Percentiles rank a stretch among this genome's conserved stretches.
Conservation (phyloP, 1,139 yeast species). For the Debaryomyces coudertii region DNA sequence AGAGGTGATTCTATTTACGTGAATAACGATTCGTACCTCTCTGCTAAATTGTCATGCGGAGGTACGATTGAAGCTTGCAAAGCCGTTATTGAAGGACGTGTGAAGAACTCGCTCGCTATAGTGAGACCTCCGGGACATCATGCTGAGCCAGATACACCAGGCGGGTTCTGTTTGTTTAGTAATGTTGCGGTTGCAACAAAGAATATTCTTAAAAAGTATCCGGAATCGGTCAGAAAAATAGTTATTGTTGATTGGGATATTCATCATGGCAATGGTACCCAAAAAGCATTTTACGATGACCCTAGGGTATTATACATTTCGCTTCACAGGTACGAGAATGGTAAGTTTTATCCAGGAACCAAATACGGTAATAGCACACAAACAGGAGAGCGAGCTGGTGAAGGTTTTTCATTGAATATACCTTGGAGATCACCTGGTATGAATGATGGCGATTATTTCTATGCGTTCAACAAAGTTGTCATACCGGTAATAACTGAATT, state of each 20-base stretch:
- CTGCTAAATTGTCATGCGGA: slow-evolving; percentile 94
- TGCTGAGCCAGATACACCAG: slow-evolving; percentile 96
- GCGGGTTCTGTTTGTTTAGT: slow-evolving; percentile 94
- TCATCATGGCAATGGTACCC: slow-evolving; percentile 98
- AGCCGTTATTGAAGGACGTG: slow-evolving; percentile 92
- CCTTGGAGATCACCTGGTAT: slow-evolving; percentile 96
- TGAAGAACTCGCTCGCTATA: slow-evolving; percentile 89
- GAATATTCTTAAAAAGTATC: slow-evolving; percentile 76
- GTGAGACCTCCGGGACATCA: slow-evolving; percentile 99
- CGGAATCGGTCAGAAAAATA: slow-evolving; percentile 84
- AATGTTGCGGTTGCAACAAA: slow-evolving; percentile 98
- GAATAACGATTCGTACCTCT: slow-evolving; percentile 84
- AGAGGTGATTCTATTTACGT: slow-evolving; percentile 93
- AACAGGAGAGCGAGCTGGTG: slow-evolving; percentile 84
- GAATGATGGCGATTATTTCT: slow-evolving; percentile 93
- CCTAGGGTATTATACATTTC: slow-evolving; percentile 91
- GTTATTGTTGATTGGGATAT: slow-evolving; percentile 96
- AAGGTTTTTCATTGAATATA: slow-evolving; percentile 83
- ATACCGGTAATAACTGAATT: slow-evolving; percentile 90
- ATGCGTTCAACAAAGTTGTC: slow-evolving; percentile 86
- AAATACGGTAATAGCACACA: slow-evolving; percentile 74
- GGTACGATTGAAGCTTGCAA: slow-evolving; percentile 96
- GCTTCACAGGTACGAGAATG: slow-evolving; percentile 89
- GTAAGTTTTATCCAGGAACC: slow-evolving; percentile 93
- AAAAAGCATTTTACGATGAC: slow-evolving; percentile 84